Evolutionary conservation across 495 filamentous ascomycete genomes (phyloP).

Genomic region (Ramalina intermedia): DNA sequence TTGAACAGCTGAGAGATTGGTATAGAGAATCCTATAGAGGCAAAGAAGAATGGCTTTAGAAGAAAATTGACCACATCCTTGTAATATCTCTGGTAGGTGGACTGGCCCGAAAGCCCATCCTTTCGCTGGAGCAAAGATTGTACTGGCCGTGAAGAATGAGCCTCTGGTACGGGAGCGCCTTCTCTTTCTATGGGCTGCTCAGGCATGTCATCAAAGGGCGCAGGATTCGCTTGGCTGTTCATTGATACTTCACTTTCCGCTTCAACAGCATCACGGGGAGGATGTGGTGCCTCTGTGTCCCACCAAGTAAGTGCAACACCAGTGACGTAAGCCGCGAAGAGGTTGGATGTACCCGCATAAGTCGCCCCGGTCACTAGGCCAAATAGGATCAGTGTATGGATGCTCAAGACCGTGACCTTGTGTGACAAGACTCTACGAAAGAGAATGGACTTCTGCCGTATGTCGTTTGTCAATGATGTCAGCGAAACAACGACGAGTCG

Average conservation of each 20-base stretch:
- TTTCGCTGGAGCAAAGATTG: no score
- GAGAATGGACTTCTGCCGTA: slow-evolving; percentile 3
- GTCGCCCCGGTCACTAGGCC: slow-evolving; percentile 39
- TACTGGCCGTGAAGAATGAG: no score
- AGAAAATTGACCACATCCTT: no score
- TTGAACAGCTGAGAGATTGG: slow-evolving; percentile 58
- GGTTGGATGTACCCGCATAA: slow-evolving; percentile 51
- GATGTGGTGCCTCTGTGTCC: slow-evolving; percentile 16
- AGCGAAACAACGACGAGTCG: slow-evolving; percentile 29
- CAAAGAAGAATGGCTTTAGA: slow-evolving; percentile 65
- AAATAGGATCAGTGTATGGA: slow-evolving; percentile 33
- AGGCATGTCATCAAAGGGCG: no score
- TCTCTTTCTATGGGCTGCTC: no score
- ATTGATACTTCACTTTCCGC: no score
- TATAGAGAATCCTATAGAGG: slow-evolving; percentile 68
- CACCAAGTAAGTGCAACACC: slow-evolving; percentile 46
- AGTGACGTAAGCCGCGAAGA: slow-evolving; percentile 59
- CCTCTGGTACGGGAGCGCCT: no score
- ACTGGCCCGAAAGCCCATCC: no score
- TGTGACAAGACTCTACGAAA: slow-evolving; percentile 2
- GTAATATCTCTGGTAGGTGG: not conserved
- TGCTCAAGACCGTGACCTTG: slow-evolving; percentile 20
- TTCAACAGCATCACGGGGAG: not conserved
- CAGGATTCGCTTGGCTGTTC: no score
- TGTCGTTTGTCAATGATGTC: slow-evolving; percentile 2